These are phyloP conservation scores for Soucietia sequanensis DNA, from an alignment of 805 yeast species.

Conservation along the genomic window DNA sequence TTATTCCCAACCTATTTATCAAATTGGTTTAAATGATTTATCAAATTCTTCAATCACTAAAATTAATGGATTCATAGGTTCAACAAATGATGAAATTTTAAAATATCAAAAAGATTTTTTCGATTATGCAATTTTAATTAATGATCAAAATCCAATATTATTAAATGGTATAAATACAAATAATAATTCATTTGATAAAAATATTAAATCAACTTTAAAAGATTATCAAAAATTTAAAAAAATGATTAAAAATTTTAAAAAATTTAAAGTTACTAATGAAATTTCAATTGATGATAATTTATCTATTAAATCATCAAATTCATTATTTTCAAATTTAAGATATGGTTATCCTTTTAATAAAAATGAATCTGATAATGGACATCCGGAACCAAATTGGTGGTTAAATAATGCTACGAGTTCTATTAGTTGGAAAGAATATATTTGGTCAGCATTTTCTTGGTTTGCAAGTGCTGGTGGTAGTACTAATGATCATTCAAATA, in stretches of 20 bases:
- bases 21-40: constrained; percentile 60
- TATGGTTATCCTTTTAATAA: constrained; percentile 7
- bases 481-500: background rate
- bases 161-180: constrained; percentile 8
- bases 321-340: constrained; percentile 14
- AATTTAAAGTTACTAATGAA: constrained; percentile 11
- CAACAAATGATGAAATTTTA: constrained; percentile 66
- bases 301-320: constrained; percentile 29
- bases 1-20: constrained; percentile 54
- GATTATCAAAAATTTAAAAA: constrained; percentile 37
- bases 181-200: constrained; percentile 8
- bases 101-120: constrained; percentile 51
- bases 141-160: constrained; percentile 14
- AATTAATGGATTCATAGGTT: constrained; percentile 49
- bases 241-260: constrained; percentile 24
- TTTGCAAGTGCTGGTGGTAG: constrained; percentile 80
- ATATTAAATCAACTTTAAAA: constrained; percentile 29
- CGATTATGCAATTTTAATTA: constrained; percentile 41
- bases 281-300: constrained; percentile 25
- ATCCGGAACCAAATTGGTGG: constrained; percentile 51
- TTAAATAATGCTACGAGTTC: constrained; percentile 41
- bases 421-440: constrained; percentile 53
- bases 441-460: constrained; percentile 76
- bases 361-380: constrained; percentile 5
- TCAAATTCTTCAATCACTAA: constrained; percentile 14